Conservation (phyloP, 805 yeast species). For the Jamesozyma spencerorum region DNA sequence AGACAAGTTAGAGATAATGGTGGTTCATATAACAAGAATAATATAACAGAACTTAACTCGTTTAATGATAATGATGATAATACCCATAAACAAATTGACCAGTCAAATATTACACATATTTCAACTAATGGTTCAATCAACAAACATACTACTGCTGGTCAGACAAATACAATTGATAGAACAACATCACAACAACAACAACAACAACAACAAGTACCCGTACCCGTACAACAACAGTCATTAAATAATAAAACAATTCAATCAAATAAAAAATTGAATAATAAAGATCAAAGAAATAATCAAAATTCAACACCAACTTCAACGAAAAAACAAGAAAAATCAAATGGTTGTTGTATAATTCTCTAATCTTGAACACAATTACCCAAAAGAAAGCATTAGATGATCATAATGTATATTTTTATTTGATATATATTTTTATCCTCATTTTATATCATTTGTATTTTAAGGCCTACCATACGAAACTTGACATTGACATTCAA, state of each 20-base stretch:
- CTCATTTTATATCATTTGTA: no score
- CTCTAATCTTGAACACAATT: conserved; percentile 4
- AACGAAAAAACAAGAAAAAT: conserved; percentile 5
- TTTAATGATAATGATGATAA: conserved; percentile 3
- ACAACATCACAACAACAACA: background rate
- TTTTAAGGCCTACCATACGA: no score
- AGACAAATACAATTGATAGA: background rate
- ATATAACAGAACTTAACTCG: no score
- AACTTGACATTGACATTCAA: no score
- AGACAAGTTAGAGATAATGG: conserved; percentile 42
- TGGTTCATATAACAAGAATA: conserved; percentile 21
- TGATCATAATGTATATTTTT: background rate
- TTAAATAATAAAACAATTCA: no score
- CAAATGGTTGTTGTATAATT: conserved; percentile 30
- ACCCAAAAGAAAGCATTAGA: background rate
- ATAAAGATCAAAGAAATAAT: conserved; percentile 4
- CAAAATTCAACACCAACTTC: conserved; percentile 2
- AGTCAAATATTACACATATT: background rate
- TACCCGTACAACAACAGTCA: no score
- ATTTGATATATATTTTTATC: background rate
- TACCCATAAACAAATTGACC: background rate
- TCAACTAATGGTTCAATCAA: background rate
- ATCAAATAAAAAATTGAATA: no score
- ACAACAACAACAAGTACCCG: no score
- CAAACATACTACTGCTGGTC: background rate